Conservation (phyloP, 2,329 filamentous ascomycete species). For the Leptodontidium sp. region DNA sequence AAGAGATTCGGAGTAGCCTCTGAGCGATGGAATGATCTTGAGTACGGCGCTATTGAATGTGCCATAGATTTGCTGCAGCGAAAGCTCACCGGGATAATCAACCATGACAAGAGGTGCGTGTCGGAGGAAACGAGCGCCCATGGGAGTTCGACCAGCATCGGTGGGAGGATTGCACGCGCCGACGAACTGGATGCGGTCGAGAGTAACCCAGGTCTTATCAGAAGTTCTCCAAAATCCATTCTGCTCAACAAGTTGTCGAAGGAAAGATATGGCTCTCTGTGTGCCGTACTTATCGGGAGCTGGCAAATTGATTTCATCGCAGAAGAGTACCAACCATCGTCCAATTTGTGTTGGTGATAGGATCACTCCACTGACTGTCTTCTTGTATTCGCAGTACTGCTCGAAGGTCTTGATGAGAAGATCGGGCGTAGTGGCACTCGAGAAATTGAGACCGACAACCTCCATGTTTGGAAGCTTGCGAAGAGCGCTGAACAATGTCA, state of each 20-base stretch:
- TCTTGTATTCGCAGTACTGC: slow-evolving; percentile 99
- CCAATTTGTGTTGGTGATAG: slow-evolving; percentile 97
- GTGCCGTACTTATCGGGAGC: slow-evolving; percentile 98
- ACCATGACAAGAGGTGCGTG: slow-evolving; percentile 99
- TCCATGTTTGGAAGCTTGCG: slow-evolving; percentile 99
- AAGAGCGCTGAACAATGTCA: slow-evolving; percentile 98
- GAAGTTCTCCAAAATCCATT: slow-evolving; percentile 99
- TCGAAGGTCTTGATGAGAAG: slow-evolving; percentile 99
- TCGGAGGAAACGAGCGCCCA: slow-evolving; percentile 91
- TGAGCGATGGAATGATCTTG: slow-evolving; percentile 94
- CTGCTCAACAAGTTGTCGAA: slow-evolving; percentile 96
- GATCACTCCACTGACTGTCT: slow-evolving; percentile 94
- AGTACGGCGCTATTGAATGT: slow-evolving; percentile 97
- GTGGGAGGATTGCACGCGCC: slow-evolving; percentile 98
- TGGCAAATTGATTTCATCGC: slow-evolving; percentile 98
- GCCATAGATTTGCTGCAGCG: slow-evolving; percentile 95
- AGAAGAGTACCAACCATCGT: slow-evolving; percentile 98
- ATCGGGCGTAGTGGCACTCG: slow-evolving; percentile 96
- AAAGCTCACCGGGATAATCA: slow-evolving; percentile 95
- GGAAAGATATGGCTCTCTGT: slow-evolving; percentile 95
- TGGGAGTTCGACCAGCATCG: slow-evolving; percentile 92
- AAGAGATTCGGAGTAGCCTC: slow-evolving; percentile 91
- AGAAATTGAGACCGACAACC: slow-evolving; percentile 98
- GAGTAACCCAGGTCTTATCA: slow-evolving; percentile 96
- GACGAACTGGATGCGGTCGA: slow-evolving; percentile 98